Base-by-base conservation (phyloP, 345 rosid genomes). In the Jatropha curcas region DNA sequence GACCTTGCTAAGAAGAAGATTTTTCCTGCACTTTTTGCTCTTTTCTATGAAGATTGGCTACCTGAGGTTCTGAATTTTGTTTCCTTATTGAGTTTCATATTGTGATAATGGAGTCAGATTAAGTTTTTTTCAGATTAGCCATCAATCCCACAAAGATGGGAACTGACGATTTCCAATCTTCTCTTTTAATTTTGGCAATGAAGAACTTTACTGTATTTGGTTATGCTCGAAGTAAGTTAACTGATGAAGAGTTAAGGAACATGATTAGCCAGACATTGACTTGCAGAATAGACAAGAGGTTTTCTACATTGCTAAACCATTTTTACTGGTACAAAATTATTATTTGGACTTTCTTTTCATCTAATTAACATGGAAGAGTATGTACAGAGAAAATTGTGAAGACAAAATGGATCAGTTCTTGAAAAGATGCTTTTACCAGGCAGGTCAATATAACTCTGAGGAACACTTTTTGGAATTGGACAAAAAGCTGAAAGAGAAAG, bases 1-100 rank as follows among this genome's bases (percentile, higher is more conserved):
- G 98, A 94, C 79, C 92, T 94, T 9, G 97, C 97, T 20, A 94
- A 84, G 86, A 94, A 88, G 90, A 94, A 94, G 81, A 90, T 90
- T 43, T 94, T 91, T 67, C 97, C 98, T 2, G 98, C 97, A 31
- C 89, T 91, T 68, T 94, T 94, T 72, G 94, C 97, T 70, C 96
- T 94, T 65, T 91, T 70, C 68, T 94, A 91, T 37, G 96, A 91
- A 73, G 98, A 85, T 67, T 91, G 87, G 76, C 89, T 91, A 41
- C 96, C 96, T 33, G 76, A 85, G 90, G 92, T 87, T 74, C 50
- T 58, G 9, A 43, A 35, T 37, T 20, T 63, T 12, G 22, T 37
- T 41, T 14, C 51, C 33, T 70, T 34, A 34, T 55, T n/a, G 45
- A 22, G 51, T 62, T 71, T 72, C 31, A 53, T 16, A 35, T 66